A percentile compares a stretch with the other conserved stretches of the same genome.
Conservation (phyloP, 108 stramenopile species). For the Nitzschia sp. region DNA sequence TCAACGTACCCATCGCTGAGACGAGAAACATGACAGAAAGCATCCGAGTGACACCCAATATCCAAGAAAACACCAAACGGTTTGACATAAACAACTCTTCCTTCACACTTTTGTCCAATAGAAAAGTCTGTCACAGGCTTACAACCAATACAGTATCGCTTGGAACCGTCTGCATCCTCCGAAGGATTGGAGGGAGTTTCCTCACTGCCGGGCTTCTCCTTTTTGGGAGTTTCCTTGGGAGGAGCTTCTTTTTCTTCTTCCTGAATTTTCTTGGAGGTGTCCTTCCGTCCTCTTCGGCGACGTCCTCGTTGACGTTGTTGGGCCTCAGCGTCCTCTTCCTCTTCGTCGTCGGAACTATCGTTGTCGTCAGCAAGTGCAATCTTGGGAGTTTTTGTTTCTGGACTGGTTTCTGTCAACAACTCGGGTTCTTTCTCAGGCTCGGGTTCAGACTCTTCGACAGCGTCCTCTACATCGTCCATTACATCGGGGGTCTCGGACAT, state of each 20-base stretch:
- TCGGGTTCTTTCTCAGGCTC: neutral
- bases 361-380: constrained; percentile 1
- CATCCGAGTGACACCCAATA: constrained; percentile 83
- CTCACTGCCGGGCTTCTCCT: neutral
- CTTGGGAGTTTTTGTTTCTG: neutral
- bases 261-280: constrained; percentile 33
- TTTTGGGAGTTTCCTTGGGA: constrained; percentile 18
- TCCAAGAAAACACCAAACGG: constrained; percentile 86
- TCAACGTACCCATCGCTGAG: constrained; percentile 68
- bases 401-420: neutral
- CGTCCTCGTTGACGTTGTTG: constrained; percentile 37
- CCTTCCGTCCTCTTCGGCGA: constrained; percentile 42
- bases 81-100: constrained; percentile 81
- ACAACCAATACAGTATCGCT: constrained; percentile 78
- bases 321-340: neutral
- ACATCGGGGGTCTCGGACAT: neutral
- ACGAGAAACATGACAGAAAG: constrained; percentile 84
- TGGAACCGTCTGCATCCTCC: constrained; percentile 12
- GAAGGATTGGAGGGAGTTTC: constrained; percentile 18
- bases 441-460: constrained; percentile 20
- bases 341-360: constrained; percentile 1
- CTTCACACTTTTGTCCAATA: constrained; percentile 57
- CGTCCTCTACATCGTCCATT: constrained; percentile 9
- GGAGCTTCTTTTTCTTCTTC: constrained; percentile 22
- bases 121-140: constrained; percentile 85